Conservation (phyloP, 345 rosid genomes). For the Pistacia integerrima region DNA sequence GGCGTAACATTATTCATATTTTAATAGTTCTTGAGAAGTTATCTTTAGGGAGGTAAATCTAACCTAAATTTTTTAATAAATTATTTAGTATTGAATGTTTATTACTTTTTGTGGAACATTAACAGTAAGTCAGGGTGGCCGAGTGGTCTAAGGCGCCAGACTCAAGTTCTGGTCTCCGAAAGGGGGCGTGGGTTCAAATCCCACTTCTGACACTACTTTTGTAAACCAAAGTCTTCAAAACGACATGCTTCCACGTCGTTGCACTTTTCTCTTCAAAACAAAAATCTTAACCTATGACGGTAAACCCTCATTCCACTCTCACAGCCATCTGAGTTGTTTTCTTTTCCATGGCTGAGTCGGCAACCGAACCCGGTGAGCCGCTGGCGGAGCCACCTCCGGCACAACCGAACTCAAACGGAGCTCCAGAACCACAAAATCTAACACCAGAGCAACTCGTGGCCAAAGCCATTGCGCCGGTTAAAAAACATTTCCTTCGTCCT, state of each 20-base stretch:
- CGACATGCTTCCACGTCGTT: not conserved
- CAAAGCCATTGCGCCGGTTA: conserved; percentile 77
- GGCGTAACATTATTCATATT: too few relatives aligned
- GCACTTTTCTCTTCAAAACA: not conserved
- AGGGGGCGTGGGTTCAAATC: conserved; percentile 43
- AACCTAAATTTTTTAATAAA: too few relatives aligned
- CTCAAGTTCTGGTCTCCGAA: conserved; percentile 71
- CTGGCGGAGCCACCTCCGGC: conserved; percentile 5
- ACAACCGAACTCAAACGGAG: conserved; percentile 48
- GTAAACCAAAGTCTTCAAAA: not conserved
- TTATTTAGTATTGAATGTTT: too few relatives aligned
- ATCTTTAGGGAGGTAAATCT: too few relatives aligned
- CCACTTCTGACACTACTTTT: conserved; percentile 7
- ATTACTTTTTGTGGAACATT: too few relatives aligned
- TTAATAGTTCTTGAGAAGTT: too few relatives aligned
- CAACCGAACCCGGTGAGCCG: conserved; percentile 9
- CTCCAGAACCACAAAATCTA: conserved; percentile 32
- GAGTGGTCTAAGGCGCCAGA: conserved; percentile 93
- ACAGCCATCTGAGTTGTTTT: too few relatives aligned
- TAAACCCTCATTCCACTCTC: not conserved
- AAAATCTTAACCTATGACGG: not conserved
- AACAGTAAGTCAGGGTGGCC: conserved; percentile 61
- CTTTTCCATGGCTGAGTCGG: conserved; percentile 21
- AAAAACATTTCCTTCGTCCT: conserved; percentile 67
- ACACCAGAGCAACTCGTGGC: conserved; percentile 76